phyloP scores from a whole-genome alignment of 306 rosid species.

The Citrullus mucosospermus region DNA sequence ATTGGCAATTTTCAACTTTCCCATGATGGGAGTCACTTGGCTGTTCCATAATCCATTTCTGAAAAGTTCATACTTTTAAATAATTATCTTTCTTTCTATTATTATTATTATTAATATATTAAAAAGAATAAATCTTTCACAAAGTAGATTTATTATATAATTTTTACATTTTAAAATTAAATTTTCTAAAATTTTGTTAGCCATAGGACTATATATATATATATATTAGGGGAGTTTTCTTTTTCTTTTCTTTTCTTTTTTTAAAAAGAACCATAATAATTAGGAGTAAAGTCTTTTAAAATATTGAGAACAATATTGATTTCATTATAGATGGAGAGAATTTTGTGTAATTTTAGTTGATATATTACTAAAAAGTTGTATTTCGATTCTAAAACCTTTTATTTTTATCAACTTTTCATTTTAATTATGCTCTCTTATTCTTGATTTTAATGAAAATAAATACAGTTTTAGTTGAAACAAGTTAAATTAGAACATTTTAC shows the following conservation, averaged over 20 bases:
- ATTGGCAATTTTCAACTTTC: not conserved
- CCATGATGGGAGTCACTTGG: conserved; percentile 1
- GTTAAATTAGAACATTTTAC: not conserved
- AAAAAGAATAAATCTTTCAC: not conserved
- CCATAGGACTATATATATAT: too few relatives aligned
- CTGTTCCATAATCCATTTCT: not conserved
- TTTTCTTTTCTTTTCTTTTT: too few relatives aligned
- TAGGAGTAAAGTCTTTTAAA: too few relatives aligned
- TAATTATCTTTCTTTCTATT: not conserved
- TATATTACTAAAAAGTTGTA: not conserved
- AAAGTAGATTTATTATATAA: not conserved
- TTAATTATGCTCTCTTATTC: not conserved
- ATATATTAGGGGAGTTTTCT: too few relatives aligned
- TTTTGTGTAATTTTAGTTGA: not conserved
- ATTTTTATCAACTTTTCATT: not conserved
- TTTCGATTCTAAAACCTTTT: not conserved
- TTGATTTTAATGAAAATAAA: not conserved
- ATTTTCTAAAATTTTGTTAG: not conserved
- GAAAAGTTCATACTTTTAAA: not conserved
- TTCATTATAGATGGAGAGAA: too few relatives aligned
- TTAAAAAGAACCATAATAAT: too few relatives aligned
- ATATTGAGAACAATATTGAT: not conserved
- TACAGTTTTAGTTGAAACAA: not conserved
- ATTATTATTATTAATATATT: not conserved
- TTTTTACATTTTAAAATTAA: not conserved